phyloP scores from a whole-genome alignment of 345 rosid species.

The Linum trigynum region DNA sequence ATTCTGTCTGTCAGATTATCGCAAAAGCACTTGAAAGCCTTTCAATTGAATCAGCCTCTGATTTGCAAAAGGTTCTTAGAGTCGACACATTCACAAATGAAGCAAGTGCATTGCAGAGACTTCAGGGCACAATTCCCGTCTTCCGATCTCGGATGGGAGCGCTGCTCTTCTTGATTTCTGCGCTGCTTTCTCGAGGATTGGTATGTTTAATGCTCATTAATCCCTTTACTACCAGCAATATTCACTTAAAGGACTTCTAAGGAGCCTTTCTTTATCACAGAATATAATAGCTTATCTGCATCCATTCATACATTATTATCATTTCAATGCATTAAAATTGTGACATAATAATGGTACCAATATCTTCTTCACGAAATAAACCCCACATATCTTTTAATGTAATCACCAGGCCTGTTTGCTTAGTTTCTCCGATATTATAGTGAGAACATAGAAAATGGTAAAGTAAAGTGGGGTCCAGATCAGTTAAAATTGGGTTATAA shows the following conservation, averaged over 20 bases:
- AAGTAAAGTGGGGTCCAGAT: no score
- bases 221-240: background rate
- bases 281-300: no score
- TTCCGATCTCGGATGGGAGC: slow-evolving; percentile 96
- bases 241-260: background rate
- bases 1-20: slow-evolving; percentile 31
- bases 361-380: background rate
- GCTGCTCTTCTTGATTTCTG: slow-evolving; percentile 86
- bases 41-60: slow-evolving; percentile 69
- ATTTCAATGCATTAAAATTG: background rate
- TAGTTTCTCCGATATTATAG: background rate
- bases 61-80: slow-evolving; percentile 65
- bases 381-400: background rate
- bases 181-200: slow-evolving; percentile 93
- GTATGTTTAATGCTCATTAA: slow-evolving; percentile 37
- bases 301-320: background rate
- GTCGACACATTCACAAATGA: slow-evolving; percentile 46
- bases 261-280: background rate
- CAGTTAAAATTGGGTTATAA: no score
- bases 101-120: slow-evolving; percentile 43
- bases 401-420: background rate
- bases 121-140: slow-evolving; percentile 51
- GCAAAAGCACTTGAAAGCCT: slow-evolving; percentile 54
- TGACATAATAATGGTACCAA: background rate
- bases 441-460: background rate